Percentiles rank a stretch among this genome's conserved stretches.
These are phyloP conservation scores for Croton laevigatus DNA, from an alignment of 441 rosid genomes.

Conservation along the genomic window DNA sequence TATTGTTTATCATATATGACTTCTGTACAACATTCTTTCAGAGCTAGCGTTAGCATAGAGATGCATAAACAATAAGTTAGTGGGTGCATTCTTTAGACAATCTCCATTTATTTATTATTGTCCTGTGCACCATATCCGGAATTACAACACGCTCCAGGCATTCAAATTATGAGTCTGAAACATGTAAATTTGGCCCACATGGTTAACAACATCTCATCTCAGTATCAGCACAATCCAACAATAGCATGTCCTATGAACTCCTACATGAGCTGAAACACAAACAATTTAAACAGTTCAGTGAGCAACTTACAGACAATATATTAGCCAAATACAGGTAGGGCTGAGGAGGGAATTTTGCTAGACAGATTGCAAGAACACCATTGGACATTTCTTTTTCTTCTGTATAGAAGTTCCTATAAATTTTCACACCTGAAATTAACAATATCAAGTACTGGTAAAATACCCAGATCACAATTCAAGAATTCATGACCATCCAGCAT, in stretches of 20 bases:
- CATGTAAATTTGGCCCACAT: background rate
- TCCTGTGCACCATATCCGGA: background rate
- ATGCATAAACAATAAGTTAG: background rate
- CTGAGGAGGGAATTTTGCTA: conserved; percentile 46
- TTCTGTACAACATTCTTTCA: background rate
- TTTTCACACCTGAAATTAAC: conserved; percentile 44
- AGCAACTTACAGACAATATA: conserved; percentile 58
- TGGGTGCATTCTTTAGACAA: background rate
- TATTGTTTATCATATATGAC: background rate
- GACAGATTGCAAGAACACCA: conserved; percentile 65
- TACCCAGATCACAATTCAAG: background rate
- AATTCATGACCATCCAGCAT: background rate
- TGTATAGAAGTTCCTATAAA: conserved; percentile 66
- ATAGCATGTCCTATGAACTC: background rate
- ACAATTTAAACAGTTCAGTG: background rate
- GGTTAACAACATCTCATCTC: background rate
- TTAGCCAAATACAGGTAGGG: conserved; percentile 55
- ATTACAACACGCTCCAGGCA: background rate
- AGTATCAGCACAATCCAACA: background rate
- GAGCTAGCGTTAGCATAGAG: background rate
- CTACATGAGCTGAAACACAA: conserved; percentile 1
- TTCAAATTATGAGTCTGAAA: background rate
- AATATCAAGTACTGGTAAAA: background rate
- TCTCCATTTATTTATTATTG: background rate
- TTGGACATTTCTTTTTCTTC: conserved; percentile 65